Percentiles rank a stretch among this genome's conserved stretches.
Evolutionary conservation across 495 filamentous ascomycete species (phyloP).

Genomic region (Penicillium paradoxum): DNA sequence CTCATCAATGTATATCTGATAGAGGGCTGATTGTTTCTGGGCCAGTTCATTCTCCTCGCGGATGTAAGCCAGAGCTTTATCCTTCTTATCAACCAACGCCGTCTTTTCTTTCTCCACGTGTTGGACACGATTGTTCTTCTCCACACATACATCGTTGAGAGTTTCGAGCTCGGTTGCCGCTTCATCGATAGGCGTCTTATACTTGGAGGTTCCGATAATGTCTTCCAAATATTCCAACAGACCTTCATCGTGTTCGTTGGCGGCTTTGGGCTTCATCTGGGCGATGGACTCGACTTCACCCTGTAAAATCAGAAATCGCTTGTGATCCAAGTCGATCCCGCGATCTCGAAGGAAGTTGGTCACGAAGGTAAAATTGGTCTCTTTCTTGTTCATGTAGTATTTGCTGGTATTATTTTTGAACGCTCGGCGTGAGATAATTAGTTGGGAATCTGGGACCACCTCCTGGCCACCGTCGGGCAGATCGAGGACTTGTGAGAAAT

Average conservation of each 20-base stretch:
- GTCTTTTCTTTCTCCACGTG: slow-evolving; percentile 98
- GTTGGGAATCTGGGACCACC: slow-evolving; percentile 71
- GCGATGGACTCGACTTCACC: slow-evolving; percentile 98
- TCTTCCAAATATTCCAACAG: slow-evolving; percentile 96
- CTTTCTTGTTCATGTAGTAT: slow-evolving; percentile 88
- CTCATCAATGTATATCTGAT: slow-evolving; percentile 84
- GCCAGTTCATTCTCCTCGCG: slow-evolving; percentile 89
- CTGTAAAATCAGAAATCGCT: slow-evolving; percentile 94
- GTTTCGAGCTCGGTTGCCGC: slow-evolving; percentile 81
- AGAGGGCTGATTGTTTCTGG: slow-evolving; percentile 81
- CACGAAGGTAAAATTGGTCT: slow-evolving; percentile 86
- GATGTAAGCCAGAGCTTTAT: slow-evolving; percentile 85
- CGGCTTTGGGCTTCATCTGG: slow-evolving; percentile 97
- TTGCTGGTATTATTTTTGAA: slow-evolving; percentile 98
- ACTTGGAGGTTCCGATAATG: slow-evolving; percentile 97
- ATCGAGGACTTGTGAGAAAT: slow-evolving; percentile 93
- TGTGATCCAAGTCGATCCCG: slow-evolving; percentile 94
- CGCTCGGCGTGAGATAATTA: slow-evolving; percentile 84
- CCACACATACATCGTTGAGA: slow-evolving; percentile 88
- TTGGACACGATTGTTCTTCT: slow-evolving; percentile 90
- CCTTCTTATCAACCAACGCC: slow-evolving; percentile 88
- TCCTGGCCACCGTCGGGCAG: slow-evolving; percentile 66
- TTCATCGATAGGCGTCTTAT: slow-evolving; percentile 95
- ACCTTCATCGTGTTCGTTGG: slow-evolving; percentile 90
- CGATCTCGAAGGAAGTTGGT: slow-evolving; percentile 82